Base-by-base conservation (phyloP, 768 basidiomycete genomes). In the Boletus subparvulus region DNA sequence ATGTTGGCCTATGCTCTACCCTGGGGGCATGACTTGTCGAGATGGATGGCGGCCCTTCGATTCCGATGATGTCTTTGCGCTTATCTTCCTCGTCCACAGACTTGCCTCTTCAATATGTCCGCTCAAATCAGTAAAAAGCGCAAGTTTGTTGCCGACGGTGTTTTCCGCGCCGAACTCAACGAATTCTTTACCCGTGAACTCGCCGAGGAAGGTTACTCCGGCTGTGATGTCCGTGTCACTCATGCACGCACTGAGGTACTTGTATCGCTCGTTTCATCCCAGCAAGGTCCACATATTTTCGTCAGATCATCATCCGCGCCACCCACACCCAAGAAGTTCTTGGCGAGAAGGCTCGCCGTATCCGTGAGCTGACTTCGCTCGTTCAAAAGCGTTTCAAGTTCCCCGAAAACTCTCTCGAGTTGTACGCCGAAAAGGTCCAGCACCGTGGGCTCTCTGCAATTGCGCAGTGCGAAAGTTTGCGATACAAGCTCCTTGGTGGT, bases 301-400 rank as follows among this genome's bases (percentile, higher is more conserved):
- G 10, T 36, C 60, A 94, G 92, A 98, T 99, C 74, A 98, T 99
- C 81, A 98, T 99, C 79, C 94, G 96, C 69, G 97, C 97, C 56
- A 98, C 96, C 66, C 97, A 98, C 83, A 98, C 97, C 61, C 93
- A 95, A 75, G 95, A 98, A 74, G 95, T 98, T 64, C 85, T 98
- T 63, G 96, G 96, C 68, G 97, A 98, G 81, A 99, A 99, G 80
- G 97, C 96, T 61, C 94, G 96, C 72, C 91, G 97, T 74, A 98
- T 99, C 71, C 91, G 97, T 73, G 96, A 99, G 80, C 86, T 99
- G 69, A 99, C 96, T 61, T 82, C 94, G 44, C 90, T 99, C 76
- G 94, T 99, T 64, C 94, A 95, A 80, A 99, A 99, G 76, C 88
- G 97, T 66, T 98, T 99, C 88, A 95, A 93, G 77, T 98, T 98